Percentiles rank a stretch among this genome's conserved stretches.
phyloP scores from a whole-genome alignment of 345 rosid genomes.

The Psidium friedrichsthalianum region DNA sequence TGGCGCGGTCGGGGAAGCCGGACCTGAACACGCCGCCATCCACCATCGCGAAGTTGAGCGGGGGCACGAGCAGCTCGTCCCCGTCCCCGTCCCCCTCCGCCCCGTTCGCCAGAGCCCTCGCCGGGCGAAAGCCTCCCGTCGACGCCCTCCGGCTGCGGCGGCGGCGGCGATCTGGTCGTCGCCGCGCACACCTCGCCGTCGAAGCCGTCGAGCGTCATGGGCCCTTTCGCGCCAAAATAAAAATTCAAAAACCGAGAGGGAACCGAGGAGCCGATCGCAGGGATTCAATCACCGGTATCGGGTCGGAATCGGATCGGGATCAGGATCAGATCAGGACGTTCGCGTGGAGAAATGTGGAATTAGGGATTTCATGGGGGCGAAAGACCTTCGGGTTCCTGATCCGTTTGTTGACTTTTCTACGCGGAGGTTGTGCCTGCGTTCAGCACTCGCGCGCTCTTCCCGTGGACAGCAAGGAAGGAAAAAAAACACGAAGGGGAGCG shows the following conservation, averaged over 20 bases:
- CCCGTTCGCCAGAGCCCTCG: neutral
- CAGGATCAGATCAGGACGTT: neutral
- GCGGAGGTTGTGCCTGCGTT: neutral
- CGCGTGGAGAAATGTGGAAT: neutral
- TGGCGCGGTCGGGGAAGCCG: conserved; percentile 59
- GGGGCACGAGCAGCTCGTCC: conserved; percentile 51
- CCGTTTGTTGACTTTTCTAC: neutral
- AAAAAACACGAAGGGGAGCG: neutral
- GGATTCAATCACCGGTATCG: neutral
- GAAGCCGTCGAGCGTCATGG: neutral
- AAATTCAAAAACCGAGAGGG: neutral
- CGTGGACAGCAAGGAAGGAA: neutral
- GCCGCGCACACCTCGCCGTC: neutral
- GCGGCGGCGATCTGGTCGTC: no score
- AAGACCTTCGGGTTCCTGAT: neutral
- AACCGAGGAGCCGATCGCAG: neutral
- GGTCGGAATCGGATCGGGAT: neutral
- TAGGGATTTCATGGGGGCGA: neutral
- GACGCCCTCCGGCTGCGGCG: neutral
- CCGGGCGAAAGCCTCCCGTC: neutral
- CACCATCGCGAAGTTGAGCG: conserved; percentile 64
- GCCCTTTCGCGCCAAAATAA: neutral
- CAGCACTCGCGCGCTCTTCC: neutral
- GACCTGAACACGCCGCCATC: conserved; percentile 65
- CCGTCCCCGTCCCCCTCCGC: conserved; percentile 11